phyloP scores from a whole-genome alignment of 768 basidiomycete genomes.

The Hygrocybe coccinea region DNA sequence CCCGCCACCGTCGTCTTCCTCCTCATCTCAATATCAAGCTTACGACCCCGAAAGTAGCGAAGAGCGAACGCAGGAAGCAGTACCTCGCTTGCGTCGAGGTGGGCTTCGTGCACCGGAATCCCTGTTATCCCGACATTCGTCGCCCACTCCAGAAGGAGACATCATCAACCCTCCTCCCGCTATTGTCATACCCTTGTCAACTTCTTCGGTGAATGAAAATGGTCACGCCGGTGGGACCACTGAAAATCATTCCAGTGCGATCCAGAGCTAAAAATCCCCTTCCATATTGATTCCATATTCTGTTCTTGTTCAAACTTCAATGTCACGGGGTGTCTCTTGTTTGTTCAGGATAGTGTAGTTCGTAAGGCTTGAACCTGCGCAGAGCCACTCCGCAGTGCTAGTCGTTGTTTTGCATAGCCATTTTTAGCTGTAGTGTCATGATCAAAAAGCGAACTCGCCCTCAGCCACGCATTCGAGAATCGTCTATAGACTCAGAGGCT shows the following conservation, averaged over 20 bases:
- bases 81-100: slow-evolving; percentile 61
- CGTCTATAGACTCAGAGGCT: slow-evolving; percentile 37
- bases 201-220: neutral
- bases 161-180: neutral
- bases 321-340: too few relatives aligned
- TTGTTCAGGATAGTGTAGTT: too few relatives aligned
- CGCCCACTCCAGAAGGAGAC: slow-evolving; percentile 20
- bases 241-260: slow-evolving; percentile 9
- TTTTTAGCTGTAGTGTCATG: slow-evolving; percentile 38
- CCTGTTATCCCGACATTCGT: slow-evolving; percentile 45
- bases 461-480: slow-evolving; percentile 51
- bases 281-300: too few relatives aligned
- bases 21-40: slow-evolving; percentile 10
- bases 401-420: too few relatives aligned
- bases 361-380: too few relatives aligned
- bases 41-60: slow-evolving; percentile 32
- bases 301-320: too few relatives aligned
- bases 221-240: neutral
- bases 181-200: slow-evolving; percentile 1
- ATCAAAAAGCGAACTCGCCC: slow-evolving; percentile 76
- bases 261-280: neutral
- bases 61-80: slow-evolving; percentile 26
- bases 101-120: slow-evolving; percentile 63
- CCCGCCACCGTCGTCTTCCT: slow-evolving; percentile 12
- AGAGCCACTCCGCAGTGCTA: too few relatives aligned